Percentiles rank a stretch among this genome's conserved stretches.
Evolutionary conservation across 164 flowering plant genomes (phyloP).

Genomic region (Piper longum): DNA sequence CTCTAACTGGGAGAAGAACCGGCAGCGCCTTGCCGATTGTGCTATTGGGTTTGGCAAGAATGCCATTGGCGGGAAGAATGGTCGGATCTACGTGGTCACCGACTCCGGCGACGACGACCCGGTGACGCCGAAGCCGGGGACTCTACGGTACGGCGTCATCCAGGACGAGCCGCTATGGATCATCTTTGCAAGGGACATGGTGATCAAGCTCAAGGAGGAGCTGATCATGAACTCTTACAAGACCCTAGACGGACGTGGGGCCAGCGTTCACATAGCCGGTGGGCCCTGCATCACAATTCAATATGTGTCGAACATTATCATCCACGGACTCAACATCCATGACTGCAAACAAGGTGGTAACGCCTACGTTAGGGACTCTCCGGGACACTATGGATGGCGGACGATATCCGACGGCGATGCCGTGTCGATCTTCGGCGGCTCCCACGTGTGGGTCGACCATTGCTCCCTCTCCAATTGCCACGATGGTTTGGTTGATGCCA

Average conservation of each 20-base stretch:
- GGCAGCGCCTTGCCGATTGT: constrained; percentile 61
- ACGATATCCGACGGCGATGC: constrained; percentile 68
- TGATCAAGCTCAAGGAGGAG: constrained; percentile 50
- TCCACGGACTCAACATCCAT: constrained; percentile 65
- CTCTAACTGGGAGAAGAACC: constrained; percentile 50
- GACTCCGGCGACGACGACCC: constrained; percentile 49
- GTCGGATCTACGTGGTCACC: constrained; percentile 51
- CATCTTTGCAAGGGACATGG: constrained; percentile 57
- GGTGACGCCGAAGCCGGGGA: constrained; percentile 57
- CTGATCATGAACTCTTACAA: constrained; percentile 64
- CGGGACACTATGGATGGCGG: constrained; percentile 50
- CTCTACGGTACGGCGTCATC: constrained; percentile 46
- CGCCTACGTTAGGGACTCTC: constrained; percentile 46
- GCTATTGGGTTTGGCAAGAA: constrained; percentile 68
- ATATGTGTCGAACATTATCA: constrained; percentile 52
- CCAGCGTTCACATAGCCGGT: constrained; percentile 63
- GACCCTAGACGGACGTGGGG: constrained; percentile 73
- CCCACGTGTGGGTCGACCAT: constrained; percentile 73
- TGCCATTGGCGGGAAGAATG: constrained; percentile 69
- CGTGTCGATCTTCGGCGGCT: constrained; percentile 52
- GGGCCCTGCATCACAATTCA: constrained; percentile 79
- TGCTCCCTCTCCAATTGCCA: constrained; percentile 46
- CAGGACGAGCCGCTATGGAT: constrained; percentile 65
- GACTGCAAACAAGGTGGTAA: constrained; percentile 60
- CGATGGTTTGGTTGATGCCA: constrained; percentile 66